phyloP scores from a whole-genome alignment of 2,329 filamentous ascomycete species.

The Calonectria hongkongensis region DNA sequence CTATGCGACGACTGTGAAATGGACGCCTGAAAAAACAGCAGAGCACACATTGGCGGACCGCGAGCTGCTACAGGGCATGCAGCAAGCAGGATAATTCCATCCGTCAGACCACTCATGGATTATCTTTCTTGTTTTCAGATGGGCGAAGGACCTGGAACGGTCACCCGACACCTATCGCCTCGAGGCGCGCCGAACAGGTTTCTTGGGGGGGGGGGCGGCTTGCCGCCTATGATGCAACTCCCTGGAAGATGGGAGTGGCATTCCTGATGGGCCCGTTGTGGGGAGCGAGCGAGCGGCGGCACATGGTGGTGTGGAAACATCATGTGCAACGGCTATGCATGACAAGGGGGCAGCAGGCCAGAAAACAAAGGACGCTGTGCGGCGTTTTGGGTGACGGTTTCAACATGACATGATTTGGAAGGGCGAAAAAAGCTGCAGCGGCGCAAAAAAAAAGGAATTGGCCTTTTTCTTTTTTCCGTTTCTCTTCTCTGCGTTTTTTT shows the following conservation, averaged over 20 bases:
- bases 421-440: background rate
- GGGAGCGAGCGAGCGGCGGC: conserved; percentile 14
- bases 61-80: conserved; percentile 28
- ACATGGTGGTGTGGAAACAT: conserved; percentile 27
- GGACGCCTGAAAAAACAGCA: conserved; percentile 11
- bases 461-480: background rate
- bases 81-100: conserved; percentile 25
- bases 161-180: conserved; percentile 30
- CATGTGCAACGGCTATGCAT: conserved; percentile 6
- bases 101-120: conserved; percentile 33
- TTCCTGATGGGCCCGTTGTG: conserved; percentile 15
- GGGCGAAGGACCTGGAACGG: conserved; percentile 32
- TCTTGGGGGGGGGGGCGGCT: conserved; percentile 3
- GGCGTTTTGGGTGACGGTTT: conserved; percentile 4
- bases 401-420: background rate
- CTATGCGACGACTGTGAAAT: conserved; percentile 22
- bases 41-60: conserved; percentile 15
- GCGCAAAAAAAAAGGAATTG: background rate
- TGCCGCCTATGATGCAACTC: conserved; percentile 30
- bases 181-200: conserved; percentile 15
- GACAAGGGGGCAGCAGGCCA: conserved; percentile 2
- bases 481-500: background rate
- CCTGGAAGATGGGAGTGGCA: conserved; percentile 38
- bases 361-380: conserved; percentile 12
- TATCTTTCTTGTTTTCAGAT: conserved; percentile 18